Percentiles rank a stretch among this genome's conserved stretches.
Conservation (phyloP, 352 stramenopile species). For the Globisporangium lucens region DNA sequence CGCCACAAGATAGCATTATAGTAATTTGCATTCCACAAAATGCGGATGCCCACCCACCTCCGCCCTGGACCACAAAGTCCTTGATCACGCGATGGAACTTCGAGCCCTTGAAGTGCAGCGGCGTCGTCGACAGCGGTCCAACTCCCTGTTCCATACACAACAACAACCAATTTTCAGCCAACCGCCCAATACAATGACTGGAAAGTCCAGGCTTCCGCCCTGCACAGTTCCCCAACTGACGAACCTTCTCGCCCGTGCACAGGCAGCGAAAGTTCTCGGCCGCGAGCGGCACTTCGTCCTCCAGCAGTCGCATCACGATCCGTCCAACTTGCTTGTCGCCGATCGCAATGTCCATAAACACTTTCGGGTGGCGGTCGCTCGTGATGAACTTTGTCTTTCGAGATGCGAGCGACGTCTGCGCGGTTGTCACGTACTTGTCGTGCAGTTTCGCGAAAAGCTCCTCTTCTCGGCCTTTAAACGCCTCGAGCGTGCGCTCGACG, state of each 20-base stretch:
- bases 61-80: conserved; percentile 89
- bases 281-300: conserved; percentile 91
- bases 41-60: conserved; percentile 25
- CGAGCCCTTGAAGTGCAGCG: conserved; percentile 83
- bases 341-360: conserved; percentile 96
- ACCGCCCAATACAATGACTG: conserved; percentile 10
- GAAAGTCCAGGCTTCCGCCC: background rate
- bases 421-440: conserved; percentile 49
- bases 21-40: too few species aligned
- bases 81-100: conserved; percentile 93
- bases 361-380: conserved; percentile 70
- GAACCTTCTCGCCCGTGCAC: conserved; percentile 78
- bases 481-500: conserved; percentile 54
- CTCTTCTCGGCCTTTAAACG: conserved; percentile 56
- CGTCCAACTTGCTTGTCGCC: conserved; percentile 73
- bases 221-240: background rate
- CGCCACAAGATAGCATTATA: too few species aligned
- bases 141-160: conserved; percentile 19
- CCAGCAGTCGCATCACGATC: conserved; percentile 95
- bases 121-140: conserved; percentile 16
- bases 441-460: conserved; percentile 68
- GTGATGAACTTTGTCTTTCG: conserved; percentile 55
- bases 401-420: conserved; percentile 27
- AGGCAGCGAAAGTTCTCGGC: conserved; percentile 94
- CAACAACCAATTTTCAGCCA: background rate